A percentile compares a stretch with the other conserved stretches of the same genome.
Conservation (phyloP, 805 yeast genomes). For the Candida sonorensis region DNA sequence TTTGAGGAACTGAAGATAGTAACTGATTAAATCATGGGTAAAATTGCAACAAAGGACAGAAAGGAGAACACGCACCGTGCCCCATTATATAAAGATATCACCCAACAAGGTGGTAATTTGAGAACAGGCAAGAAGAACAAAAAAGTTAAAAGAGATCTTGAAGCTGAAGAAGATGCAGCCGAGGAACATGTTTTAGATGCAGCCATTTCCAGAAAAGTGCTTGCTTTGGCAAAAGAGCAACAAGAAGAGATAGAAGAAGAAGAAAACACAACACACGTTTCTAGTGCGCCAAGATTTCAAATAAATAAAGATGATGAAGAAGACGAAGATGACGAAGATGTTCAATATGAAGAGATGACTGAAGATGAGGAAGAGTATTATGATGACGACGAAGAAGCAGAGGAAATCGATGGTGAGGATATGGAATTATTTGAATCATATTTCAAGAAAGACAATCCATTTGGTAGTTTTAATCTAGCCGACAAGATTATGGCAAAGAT, state of each 20-base stretch:
- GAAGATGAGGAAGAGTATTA: conserved; percentile 34
- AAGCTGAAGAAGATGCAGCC: conserved; percentile 37
- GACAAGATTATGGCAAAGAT: conserved; percentile 91
- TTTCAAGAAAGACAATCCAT: conserved; percentile 34
- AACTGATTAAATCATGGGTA: conserved; percentile 71
- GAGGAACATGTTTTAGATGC: conserved; percentile 74
- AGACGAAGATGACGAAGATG: conserved; percentile 24
- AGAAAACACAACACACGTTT: conserved; percentile 30
- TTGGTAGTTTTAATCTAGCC: conserved; percentile 63
- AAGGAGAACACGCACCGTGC: conserved; percentile 66
- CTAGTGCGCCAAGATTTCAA: conserved; percentile 23
- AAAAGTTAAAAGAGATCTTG: conserved; percentile 20
- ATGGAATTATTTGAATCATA: conserved; percentile 79
- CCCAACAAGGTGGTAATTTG: conserved; percentile 52
- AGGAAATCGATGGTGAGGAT: conserved; percentile 69
- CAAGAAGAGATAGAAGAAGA: conserved; percentile 84
- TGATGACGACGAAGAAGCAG: conserved; percentile 47
- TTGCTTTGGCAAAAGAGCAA: conserved; percentile 86
- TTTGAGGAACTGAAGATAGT: no score
- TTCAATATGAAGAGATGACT: conserved; percentile 23
- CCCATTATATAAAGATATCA: conserved; percentile 72
- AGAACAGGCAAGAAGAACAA: conserved; percentile 12
- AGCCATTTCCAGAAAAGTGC: conserved; percentile 71
- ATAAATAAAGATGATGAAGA: conserved; percentile 31
- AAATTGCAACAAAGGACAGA: conserved; percentile 42